phyloP scores from a whole-genome alignment of 345 rosid genomes.

The Theobroma cacao region DNA sequence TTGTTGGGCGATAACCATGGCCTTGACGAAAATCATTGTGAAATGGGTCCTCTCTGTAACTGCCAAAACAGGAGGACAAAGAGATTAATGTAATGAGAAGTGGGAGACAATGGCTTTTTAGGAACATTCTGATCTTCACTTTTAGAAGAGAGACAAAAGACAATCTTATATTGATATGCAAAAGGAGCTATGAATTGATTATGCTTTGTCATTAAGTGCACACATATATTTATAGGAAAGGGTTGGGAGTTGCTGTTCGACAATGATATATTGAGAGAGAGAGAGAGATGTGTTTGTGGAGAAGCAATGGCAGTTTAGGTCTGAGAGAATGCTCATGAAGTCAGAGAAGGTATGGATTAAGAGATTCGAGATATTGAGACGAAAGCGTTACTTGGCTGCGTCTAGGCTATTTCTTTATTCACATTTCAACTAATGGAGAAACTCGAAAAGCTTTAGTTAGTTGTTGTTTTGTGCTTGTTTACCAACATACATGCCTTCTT shows the following conservation, averaged over 20 bases:
- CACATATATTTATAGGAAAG: slow-evolving; percentile 12
- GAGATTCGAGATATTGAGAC: slow-evolving; percentile 18
- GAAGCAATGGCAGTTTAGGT: slow-evolving; percentile 7
- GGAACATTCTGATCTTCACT: slow-evolving; percentile 18
- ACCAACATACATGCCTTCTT: not conserved
- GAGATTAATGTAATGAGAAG: slow-evolving; percentile 9
- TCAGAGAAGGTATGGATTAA: not conserved
- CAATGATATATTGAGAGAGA: not conserved
- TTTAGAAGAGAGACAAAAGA: not conserved
- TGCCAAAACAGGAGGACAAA: slow-evolving; percentile 19
- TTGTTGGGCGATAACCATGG: not conserved
- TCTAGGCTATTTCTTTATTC: not conserved
- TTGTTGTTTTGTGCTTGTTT: not conserved
- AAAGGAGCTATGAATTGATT: not conserved
- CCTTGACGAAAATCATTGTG: not conserved
- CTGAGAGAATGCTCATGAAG: not conserved
- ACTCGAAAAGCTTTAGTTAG: not conserved
- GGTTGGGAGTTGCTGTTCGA: not conserved
- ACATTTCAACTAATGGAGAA: not conserved
- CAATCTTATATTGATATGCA: not conserved
- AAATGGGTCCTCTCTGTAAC: slow-evolving; percentile 12
- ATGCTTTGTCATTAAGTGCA: not conserved
- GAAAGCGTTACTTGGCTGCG: not conserved
- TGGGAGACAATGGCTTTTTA: slow-evolving; percentile 4
- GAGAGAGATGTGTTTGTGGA: not conserved